Base-by-base conservation (phyloP, 345 rosid species). In the Murraya paniculata region DNA sequence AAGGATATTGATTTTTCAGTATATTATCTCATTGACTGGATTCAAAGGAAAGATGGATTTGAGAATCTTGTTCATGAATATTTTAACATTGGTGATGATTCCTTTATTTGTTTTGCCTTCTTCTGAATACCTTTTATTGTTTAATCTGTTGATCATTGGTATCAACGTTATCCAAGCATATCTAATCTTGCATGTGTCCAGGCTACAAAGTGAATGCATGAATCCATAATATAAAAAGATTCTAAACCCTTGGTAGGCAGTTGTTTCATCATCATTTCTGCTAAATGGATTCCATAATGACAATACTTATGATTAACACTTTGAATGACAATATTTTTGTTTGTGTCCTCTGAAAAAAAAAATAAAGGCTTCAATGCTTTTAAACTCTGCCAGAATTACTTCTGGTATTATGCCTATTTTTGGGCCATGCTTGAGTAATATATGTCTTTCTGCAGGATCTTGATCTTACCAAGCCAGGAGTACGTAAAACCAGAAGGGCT, bases 381-480 rank as follows among this genome's bases (percentile, higher is more conserved):
- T 57, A 35, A 22, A n/a, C n/a, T 22, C 16, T 14, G 21, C 53
- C 35, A 5, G 1, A 24, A 2, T 38, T 59, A 61, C 66, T 25
- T 36, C 55, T 4, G 21, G 59, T 64, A 36, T 25, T 61, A 41
- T 60, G 22, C 2, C 16, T 21, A 6, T 59, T 16, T 65, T 72
- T 18, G 41, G 13, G 27, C 45, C 60, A 61, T 27, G 10, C 68
- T 45, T 48, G 19, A n/a, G 45, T 35, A 13, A 64, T 30, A 7
- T 58, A 45, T 75, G 74, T 77, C 53, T 35, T 65, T 14, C 9
- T 84, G 81, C 83, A 92, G 98, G 91, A 89, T 83, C 82, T 89
- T 33, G 90, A 83, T 83, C 88, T 87, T 76, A 89, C 5, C 72
- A 91, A 53, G 80, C 91, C 90, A 50, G 85, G 83, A 35, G 78